Conservation (phyloP, 345 rosid genomes). For the Corchorus olitorius region DNA sequence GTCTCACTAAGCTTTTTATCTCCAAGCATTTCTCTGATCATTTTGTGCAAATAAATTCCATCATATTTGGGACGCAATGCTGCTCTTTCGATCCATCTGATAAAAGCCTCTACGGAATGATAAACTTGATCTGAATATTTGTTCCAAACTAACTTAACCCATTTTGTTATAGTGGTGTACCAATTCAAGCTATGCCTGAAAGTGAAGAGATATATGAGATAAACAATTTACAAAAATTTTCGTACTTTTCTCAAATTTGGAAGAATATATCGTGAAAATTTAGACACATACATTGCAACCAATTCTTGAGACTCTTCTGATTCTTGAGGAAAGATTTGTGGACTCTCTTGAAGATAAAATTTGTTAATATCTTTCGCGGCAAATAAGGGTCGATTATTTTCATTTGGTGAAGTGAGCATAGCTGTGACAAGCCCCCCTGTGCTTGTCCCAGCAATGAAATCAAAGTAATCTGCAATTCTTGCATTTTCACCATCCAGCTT, state of each 20-base stretch:
- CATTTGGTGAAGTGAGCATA: constrained; percentile 51
- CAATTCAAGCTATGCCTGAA: constrained; percentile 8
- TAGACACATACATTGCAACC: not conserved
- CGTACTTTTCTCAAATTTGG: not conserved
- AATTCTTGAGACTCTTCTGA: not conserved
- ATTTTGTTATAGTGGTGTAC: constrained; percentile 10
- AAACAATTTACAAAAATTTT: too few relatives aligned
- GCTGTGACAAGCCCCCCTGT: constrained; percentile 63
- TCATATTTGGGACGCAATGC: constrained; percentile 45
- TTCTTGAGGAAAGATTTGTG: constrained; percentile 46
- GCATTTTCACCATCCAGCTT: constrained; percentile 53
- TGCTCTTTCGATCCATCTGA: not conserved
- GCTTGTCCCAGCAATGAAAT: constrained; percentile 53
- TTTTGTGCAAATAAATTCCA: constrained; percentile 38
- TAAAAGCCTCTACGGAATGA: not conserved
- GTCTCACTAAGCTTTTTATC: constrained; percentile 30
- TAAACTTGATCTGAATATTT: not conserved
- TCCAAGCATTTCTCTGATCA: constrained; percentile 40
- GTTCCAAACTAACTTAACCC: not conserved
- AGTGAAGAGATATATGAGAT: not conserved
- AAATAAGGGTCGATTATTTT: constrained; percentile 48
- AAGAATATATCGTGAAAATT: not conserved
- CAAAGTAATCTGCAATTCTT: constrained; percentile 56
- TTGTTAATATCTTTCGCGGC: constrained; percentile 50
- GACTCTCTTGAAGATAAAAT: constrained; percentile 38